phyloP scores from a whole-genome alignment of 2,329 filamentous ascomycete species.

The Ascocoryne sarcoides region DNA sequence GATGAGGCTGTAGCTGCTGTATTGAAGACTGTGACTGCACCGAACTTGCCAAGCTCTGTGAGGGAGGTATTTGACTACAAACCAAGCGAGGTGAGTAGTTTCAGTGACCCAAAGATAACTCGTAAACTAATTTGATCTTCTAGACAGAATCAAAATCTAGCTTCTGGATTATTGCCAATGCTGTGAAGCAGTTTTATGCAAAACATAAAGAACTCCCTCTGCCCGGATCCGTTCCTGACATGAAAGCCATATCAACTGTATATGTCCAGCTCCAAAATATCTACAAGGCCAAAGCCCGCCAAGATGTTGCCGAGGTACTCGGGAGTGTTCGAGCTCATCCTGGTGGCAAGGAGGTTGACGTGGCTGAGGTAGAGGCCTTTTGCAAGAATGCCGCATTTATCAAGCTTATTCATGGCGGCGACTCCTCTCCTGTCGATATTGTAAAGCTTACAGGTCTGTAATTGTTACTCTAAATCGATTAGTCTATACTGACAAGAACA shows the following conservation, averaged over 20 bases:
- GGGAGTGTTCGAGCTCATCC: constrained; percentile 47
- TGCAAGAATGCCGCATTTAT: constrained; percentile 94
- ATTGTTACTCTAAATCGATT: background rate
- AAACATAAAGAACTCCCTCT: constrained; percentile 69
- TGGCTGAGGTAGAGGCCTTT: constrained; percentile 76
- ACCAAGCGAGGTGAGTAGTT: constrained; percentile 31
- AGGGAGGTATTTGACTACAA: constrained; percentile 70
- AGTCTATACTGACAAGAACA: constrained; percentile 22
- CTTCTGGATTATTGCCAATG: constrained; percentile 86
- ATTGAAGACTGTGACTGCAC: constrained; percentile 70
- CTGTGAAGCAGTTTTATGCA: constrained; percentile 67
- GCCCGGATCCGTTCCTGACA: constrained; percentile 83
- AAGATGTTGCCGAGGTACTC: constrained; percentile 69
- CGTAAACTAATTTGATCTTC: constrained; percentile 1
- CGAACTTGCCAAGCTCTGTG: constrained; percentile 59
- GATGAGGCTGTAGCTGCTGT: constrained; percentile 85
- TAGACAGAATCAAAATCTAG: constrained; percentile 44
- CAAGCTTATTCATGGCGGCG: constrained; percentile 60
- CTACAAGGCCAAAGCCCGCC: constrained; percentile 80
- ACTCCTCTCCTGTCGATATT: constrained; percentile 13
- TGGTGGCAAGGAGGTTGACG: constrained; percentile 47
- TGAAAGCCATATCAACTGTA: constrained; percentile 88
- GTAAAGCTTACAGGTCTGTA: constrained; percentile 21
- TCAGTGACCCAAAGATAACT: constrained; percentile 16
- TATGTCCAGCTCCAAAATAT: constrained; percentile 88